Conservation (phyloP, 2,329 filamentous ascomycete species). For the Colletotrichum tamarilloi region DNA sequence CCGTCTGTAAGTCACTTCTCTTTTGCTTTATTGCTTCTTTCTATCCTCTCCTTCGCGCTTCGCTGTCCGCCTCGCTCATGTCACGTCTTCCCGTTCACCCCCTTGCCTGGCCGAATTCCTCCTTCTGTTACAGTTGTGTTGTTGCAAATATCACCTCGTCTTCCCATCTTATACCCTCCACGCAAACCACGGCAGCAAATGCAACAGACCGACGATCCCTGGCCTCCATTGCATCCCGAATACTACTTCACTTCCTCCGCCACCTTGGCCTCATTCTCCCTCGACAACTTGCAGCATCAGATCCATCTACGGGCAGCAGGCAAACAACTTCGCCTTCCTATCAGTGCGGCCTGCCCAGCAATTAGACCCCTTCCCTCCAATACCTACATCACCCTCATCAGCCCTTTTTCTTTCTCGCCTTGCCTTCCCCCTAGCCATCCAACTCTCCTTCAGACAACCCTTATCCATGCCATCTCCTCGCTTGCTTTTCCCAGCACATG, state of each 20-base stretch:
- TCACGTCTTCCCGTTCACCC: background rate
- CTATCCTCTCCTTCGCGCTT: background rate
- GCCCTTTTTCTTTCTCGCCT: background rate
- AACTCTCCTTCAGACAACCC: background rate
- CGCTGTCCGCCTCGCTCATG: background rate
- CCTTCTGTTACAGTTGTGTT: background rate
- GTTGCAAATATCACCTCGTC: background rate
- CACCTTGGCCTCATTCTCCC: background rate
- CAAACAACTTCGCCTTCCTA: background rate
- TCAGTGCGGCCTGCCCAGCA: background rate
- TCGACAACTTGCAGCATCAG: background rate
- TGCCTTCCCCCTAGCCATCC: background rate
- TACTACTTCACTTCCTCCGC: background rate
- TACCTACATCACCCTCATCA: background rate
- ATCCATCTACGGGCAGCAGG: background rate
- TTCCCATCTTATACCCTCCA: background rate
- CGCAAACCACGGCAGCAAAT: background rate
- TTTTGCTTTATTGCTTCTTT: background rate
- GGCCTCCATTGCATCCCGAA: background rate
- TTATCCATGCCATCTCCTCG: slow-evolving; percentile 9
- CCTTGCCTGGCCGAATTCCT: background rate
- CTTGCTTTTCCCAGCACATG: slow-evolving; percentile 24
- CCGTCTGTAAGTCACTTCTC: background rate
- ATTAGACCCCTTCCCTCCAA: background rate
- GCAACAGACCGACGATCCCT: background rate